A percentile compares a stretch with the other conserved stretches of the same genome.
These are phyloP conservation scores for Zopfia rhizophila DNA, from an alignment of 2,329 filamentous ascomycete species.

Conservation along the genomic window DNA sequence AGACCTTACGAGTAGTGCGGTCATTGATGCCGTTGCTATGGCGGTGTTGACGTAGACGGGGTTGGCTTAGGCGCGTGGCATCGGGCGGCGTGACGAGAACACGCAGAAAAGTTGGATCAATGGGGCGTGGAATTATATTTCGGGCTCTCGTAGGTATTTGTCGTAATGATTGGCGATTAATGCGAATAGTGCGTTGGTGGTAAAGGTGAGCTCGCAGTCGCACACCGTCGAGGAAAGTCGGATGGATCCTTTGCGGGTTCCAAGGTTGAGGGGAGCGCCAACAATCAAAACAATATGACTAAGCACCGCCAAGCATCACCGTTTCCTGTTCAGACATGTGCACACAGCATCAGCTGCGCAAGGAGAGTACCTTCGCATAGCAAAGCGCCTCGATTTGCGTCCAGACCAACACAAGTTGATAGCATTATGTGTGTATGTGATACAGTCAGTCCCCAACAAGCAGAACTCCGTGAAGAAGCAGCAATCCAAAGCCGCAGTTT, in stretches of 20 bases:
- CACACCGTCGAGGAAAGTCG: conserved; percentile 37
- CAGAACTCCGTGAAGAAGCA: conserved; percentile 37
- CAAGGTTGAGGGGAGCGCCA: conserved; percentile 15
- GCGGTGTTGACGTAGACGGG: conserved; percentile 31
- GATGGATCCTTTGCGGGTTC: conserved; percentile 32
- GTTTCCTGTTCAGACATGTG: background rate
- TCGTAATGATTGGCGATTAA: conserved; percentile 47
- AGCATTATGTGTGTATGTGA: conserved; percentile 17
- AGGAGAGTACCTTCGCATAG: background rate
- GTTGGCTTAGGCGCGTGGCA: conserved; percentile 49
- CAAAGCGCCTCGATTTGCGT: conserved; percentile 2
- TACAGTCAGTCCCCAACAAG: conserved; percentile 14
- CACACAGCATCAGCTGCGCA: conserved; percentile 5
- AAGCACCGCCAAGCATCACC: conserved; percentile 15
- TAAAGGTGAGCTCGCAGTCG: conserved; percentile 33
- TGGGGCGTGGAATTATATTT: conserved; percentile 10
- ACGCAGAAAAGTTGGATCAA: conserved; percentile 11
- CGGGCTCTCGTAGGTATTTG: conserved; percentile 20
- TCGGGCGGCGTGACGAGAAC: conserved; percentile 35
- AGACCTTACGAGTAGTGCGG: conserved; percentile 46
- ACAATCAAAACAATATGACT: conserved; percentile 30
- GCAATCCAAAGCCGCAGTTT: conserved; percentile 30
- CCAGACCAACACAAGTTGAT: background rate
- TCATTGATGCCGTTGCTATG: conserved; percentile 48
- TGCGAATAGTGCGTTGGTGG: conserved; percentile 41